Base-by-base conservation (phyloP, 176 grass and related monocot species). In the Aegilops umbellulata region DNA sequence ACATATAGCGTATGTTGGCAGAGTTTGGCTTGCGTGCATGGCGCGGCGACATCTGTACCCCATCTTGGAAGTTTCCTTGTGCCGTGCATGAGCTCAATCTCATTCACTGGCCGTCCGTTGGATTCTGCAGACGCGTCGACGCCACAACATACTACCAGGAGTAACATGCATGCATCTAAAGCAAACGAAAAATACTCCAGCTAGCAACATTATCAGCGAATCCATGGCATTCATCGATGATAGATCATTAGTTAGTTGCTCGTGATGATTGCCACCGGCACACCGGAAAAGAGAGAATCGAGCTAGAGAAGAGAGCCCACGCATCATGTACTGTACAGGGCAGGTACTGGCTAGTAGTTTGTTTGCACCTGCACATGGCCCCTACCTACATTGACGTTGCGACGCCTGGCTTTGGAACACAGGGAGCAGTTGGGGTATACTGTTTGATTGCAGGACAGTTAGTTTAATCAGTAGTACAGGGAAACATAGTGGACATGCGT, bases 351-450 rank as follows among this genome's bases (percentile, higher is more conserved):
- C 9, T 42, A 44, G 41, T 13, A 44, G 41, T 38, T 35, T 60
- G 85, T 81, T 65, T 73, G 85, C 85, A 65, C 57, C 51, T 72
- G 85, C 85, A 86, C 85, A 87, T 81, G 85, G 69, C 53, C 51
- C 58, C 13, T 49, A 5, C 15, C 29, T 68, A 16, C 30, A 68
- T 67, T 68, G 7, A 68, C 30, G 66, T 20, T 10, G 31, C 30
- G 29, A 19, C 30, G 65, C 32, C 66, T 36, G 65, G 16, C 31
- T 36, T 34, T 22, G 8, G 32, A 17, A 34, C n/a, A 35, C 65
- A 1, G 65, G 16, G 31, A 19, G 34, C 66, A 22, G 66, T 69
- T 69, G 68, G 47, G 44, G 12, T 47, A 31, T 17, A 53, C 44
- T 20, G 73, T 12, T 69, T 36, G 20, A 20, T 65, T 30, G 25